Base-by-base conservation (phyloP, 352 stramenopile species). In the Detonula confervacea region DNA sequence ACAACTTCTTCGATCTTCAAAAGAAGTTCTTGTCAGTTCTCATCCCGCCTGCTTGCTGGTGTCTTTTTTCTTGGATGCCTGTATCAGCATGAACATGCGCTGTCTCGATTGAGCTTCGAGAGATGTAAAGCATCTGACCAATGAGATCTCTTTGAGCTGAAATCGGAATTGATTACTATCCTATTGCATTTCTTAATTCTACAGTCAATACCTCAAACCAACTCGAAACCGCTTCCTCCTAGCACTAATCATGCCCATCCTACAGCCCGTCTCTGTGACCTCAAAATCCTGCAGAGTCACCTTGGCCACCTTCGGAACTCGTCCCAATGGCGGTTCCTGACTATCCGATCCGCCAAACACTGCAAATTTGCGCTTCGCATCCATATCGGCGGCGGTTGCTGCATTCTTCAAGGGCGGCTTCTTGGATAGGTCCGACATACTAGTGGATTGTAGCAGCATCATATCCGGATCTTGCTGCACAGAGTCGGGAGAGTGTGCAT, bases 281-380 rank as follows among this genome's bases (percentile, higher is more conserved):
- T 9, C 27, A 11, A 84, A 22, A 70, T 84, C 76, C 20, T 68
- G 67, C 18, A 73, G 33, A 0, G 57, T 71, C 5, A 80, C 57
- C 35, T 86, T 90, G 16, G 74, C 80, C 66, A 84, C 68, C 56
- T 91, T 91, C 30, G 87, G 83, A 22, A 93, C 83, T 46, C 85
- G 61, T 56, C 87, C 85, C 5, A 93, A 73, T 25, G 85, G 85
- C 27, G 87, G 84, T 54, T 86, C 78, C 9, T 57, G 44, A 35
- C 59, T 61, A 65, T 92, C 60, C 29, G 85, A 87, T 54, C 87
- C 87, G n/a, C 83, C 83, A 77, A 83, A 90, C 16, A 90, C 54
- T 74, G 91, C 83, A 81, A 90, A 93, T 12, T 62, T 79, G 52
- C 87, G 69, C 30, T 91, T 90, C 16, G 83, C 87, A 29, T 93